Conservation (phyloP, 2,329 filamentous ascomycete species). For the Zasmidium citrigriseum region DNA sequence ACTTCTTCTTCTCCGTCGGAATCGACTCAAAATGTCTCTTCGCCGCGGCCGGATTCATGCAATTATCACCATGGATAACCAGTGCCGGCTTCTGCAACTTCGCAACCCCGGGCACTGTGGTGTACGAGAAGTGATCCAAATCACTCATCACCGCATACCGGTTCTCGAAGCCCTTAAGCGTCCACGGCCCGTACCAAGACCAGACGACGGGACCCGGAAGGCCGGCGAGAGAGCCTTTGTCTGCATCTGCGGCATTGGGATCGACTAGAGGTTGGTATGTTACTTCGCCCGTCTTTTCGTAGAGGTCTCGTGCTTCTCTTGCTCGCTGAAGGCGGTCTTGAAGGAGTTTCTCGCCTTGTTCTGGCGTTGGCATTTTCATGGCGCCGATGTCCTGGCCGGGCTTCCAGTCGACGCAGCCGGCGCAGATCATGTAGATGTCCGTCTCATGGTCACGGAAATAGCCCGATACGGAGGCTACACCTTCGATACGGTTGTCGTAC, state of each 20-base stretch:
- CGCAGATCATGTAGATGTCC: slow-evolving; percentile 10
- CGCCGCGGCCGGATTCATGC: slow-evolving; percentile 6
- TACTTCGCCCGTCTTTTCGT: neutral
- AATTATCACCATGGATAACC: slow-evolving; percentile 7
- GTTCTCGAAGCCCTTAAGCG: slow-evolving; percentile 9
- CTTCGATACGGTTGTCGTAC: slow-evolving; percentile 4
- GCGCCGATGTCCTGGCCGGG: slow-evolving; percentile 4
- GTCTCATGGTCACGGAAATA: slow-evolving; percentile 9
- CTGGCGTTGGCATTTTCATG: slow-evolving; percentile 7
- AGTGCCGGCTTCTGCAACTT: slow-evolving; percentile 6
- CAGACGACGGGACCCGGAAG: slow-evolving; percentile 5
- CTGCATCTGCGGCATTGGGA: slow-evolving; percentile 4
- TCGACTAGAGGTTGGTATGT: slow-evolving; percentile 8
- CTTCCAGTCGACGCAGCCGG: slow-evolving; percentile 6
- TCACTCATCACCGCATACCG: slow-evolving; percentile 8
- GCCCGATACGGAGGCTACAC: slow-evolving; percentile 5
- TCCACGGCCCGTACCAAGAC: slow-evolving; percentile 8
- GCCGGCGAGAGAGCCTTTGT: slow-evolving; percentile 1
- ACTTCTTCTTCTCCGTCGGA: slow-evolving; percentile 1
- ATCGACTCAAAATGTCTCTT: slow-evolving; percentile 9
- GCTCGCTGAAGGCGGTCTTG: neutral
- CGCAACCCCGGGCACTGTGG: slow-evolving; percentile 4
- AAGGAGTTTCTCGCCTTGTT: slow-evolving; percentile 4
- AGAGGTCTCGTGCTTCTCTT: neutral
- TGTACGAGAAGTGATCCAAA: slow-evolving; percentile 4